Evolutionary conservation across 768 basidiomycete species (phyloP), one percentile per base, ranked within the genome.

Genomic region (Ramaria sp.): DNA sequence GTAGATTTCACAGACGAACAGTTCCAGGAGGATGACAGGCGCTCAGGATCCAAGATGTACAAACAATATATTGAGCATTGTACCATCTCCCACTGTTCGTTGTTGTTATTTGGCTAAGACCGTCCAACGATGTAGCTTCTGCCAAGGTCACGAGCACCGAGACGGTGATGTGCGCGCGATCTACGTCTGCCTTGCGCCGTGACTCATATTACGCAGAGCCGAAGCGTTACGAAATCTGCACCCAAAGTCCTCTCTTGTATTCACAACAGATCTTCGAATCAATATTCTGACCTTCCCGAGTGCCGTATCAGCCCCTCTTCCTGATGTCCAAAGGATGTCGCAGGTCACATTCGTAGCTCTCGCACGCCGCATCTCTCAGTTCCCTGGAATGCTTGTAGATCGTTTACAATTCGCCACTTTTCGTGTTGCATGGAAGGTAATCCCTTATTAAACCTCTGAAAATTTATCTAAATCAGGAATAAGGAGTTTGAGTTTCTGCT

Each of bases 211-310:
- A 38, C 20, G 15, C 59, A 68, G 69, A 69, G 77, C 62, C 65
- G 72, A 81, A 58, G 69, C 73, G 39, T 71, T 89, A 39, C 78
- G 74, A 38, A 76, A 72, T 61, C 57, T 84, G 15, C 82, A 87
- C 64, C 83, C 86, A 6, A 75, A 78, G 10, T 74, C 84, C 62
- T 80, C 82, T 27, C 62, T 87, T 27, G 75, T 86, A 7, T 67
- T 77, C 59, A 78, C 83, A 3, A 63, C 68, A 7, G 80, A 82
- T 57, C 67, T 59, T 51, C 64, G 70, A 30, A 64, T 83, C 59
- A 70, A 76, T 58, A 60, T 85, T 47, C 66, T 85, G 7, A 64
- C 64, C 19, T 79, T 78, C 60, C 85, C 86, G 42, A 77, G 67
- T 15, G 74, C 75, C 19, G 53, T 64, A n/a, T 65, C 73, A 2